A percentile compares a stretch with the other conserved stretches of the same genome.
These are phyloP conservation scores for Rubia yunnanensis DNA, from an alignment of 257 asterid species.

Conservation along the genomic window DNA sequence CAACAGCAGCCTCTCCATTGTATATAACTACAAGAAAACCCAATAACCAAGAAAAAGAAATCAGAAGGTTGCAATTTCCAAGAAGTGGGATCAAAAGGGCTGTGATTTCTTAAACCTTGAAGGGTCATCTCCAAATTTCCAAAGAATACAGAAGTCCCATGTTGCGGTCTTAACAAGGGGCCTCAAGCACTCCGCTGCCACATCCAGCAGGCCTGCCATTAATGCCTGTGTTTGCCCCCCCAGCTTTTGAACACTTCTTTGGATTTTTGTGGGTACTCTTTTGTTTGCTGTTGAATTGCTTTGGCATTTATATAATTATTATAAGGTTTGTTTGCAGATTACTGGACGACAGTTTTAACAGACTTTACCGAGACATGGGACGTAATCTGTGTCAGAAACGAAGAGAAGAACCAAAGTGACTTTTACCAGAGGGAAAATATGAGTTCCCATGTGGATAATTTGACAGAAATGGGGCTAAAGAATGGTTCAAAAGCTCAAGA, in stretches of 20 bases:
- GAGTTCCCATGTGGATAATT: background rate
- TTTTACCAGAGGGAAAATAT: background rate
- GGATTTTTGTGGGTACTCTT: slow-evolving; percentile 16
- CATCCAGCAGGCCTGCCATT: slow-evolving; percentile 38
- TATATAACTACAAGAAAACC: slow-evolving; percentile 42
- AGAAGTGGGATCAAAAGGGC: background rate
- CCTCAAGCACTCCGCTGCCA: slow-evolving; percentile 41
- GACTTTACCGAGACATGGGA: slow-evolving; percentile 21
- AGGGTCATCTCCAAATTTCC: slow-evolving; percentile 83
- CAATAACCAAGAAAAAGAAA: background rate
- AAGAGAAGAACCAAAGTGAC: slow-evolving; percentile 30
- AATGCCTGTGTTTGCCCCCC: background rate
- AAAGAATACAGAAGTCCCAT: slow-evolving; percentile 76
- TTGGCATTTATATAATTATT: background rate
- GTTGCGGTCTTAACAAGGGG: slow-evolving; percentile 39
- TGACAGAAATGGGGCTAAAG: slow-evolving; percentile 1
- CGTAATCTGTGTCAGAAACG: slow-evolving; percentile 49
- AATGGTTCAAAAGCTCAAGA: slow-evolving; percentile 13
- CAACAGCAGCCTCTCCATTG: slow-evolving; percentile 79
- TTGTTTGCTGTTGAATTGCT: background rate
- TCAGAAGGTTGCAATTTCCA: background rate
- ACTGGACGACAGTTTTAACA: slow-evolving; percentile 45
- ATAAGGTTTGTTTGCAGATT: background rate
- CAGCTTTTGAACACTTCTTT: slow-evolving; percentile 33
- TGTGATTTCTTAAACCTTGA: slow-evolving; percentile 34